A percentile compares a stretch with the other conserved stretches of the same genome.
Conservation (phyloP, 306 rosid species). For the cucumber (Cucumis sativus) region Cucumber_9930_V3 NC_026660.2:15748001-15748500, state of each 20-base stretch:
- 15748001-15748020: neutral
- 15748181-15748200: slow-evolving; percentile 79
- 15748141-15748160: slow-evolving; percentile 86
- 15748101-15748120: slow-evolving; percentile 81
- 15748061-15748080: slow-evolving; percentile 78
- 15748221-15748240: neutral
- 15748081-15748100: slow-evolving; percentile 83
- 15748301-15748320: neutral
- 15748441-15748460: neutral
- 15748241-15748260: neutral
- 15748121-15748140: slow-evolving; percentile 80
- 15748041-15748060: neutral
- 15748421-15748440: neutral
- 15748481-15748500: neutral
- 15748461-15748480: neutral
- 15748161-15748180: slow-evolving; percentile 84
- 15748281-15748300: neutral
- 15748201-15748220: slow-evolving; percentile 43
- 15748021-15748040: neutral
- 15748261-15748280: neutral
- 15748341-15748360: neutral
- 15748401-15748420: neutral
- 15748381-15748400: neutral
- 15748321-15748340: neutral
- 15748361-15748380: neutral